Base-by-base conservation (phyloP, 2,329 filamentous ascomycete species). In the Cytospora piceae region DNA sequence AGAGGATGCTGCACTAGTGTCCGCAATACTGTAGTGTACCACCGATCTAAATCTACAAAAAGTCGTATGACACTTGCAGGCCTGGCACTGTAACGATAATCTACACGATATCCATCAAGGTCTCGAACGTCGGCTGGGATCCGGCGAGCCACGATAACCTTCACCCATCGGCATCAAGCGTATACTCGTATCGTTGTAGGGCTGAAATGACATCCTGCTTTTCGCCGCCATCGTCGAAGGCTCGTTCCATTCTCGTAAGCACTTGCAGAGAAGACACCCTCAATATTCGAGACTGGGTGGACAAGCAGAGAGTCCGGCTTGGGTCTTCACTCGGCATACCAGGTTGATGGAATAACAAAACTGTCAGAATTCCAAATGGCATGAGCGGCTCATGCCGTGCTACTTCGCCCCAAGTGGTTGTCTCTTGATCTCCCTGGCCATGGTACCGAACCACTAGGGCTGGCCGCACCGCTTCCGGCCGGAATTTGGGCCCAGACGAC, bases 31-130 rank as follows among this genome's bases (percentile, higher is more conserved):
- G 42, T 46, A n/a, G 14, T 46, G 42, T 46, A 64, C 42, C 22
- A 22, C 56, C 62, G 62, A 64, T 51, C 31, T 24, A 51, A 51
- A 54, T 64, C 24, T 51, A 53, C 52, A 24, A 37, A 17, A 42
- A 55, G 46, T 64, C 62, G 62, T 64, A 64, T 57, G 62, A 64
- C 32, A 54, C 53, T 55, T 59, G 62, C 62, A 64, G 55, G 49
- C 59, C 51, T 64, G 56, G 49, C 46, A 64, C 31, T 51, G 34
- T 55, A n/a, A 51, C 32, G 27, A 55, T 56, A 24, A 46, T 49
- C 24, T 31, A 51, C 57, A 29, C 22, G 22, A 5, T 53, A 29
- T 29, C 31, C 24, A n/a, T 32, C 11, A 37, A 52, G 52, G 27
- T 49, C 52, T 56, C 37, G 52, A 51, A 34, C n/a, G 31, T 20